phyloP scores from a whole-genome alignment of 73 alveolate genomes.

The Breviolum minutum region DNA sequence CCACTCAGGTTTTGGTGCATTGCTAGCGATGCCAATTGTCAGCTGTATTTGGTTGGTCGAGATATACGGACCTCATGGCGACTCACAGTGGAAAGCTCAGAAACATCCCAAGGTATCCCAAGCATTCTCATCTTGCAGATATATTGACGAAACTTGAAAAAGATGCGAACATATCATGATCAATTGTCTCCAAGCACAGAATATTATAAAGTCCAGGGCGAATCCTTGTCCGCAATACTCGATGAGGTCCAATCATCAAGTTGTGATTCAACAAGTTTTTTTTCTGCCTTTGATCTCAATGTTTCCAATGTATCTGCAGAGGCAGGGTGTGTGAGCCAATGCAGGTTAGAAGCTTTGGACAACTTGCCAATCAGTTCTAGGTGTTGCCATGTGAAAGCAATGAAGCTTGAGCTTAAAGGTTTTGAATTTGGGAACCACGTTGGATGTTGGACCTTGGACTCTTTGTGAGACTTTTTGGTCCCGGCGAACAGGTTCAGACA shows the following conservation, averaged over 20 bases:
- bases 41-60: not conserved
- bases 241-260: not conserved
- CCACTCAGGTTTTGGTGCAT: constrained; percentile 18
- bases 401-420: no score
- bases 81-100: constrained; percentile 13
- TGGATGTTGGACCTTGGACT: no score
- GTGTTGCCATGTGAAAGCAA: no score
- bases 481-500: constrained; percentile 24
- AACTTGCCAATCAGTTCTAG: no score
- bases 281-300: not conserved
- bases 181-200: not conserved
- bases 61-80: constrained; percentile 26
- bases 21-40: constrained; percentile 31
- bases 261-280: not conserved
- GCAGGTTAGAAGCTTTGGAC: not conserved
- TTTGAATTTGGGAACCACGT: no score
- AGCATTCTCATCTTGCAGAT: not conserved
- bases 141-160: not conserved
- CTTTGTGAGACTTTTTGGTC: no score
- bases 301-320: constrained; percentile 30
- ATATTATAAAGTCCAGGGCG: not conserved
- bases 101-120: not conserved
- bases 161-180: not conserved
- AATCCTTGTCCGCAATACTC: not conserved
- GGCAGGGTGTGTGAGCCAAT: not conserved